phyloP scores from a whole-genome alignment of 2,329 filamentous ascomycete species.

The Colletotrichum destructivum region DNA sequence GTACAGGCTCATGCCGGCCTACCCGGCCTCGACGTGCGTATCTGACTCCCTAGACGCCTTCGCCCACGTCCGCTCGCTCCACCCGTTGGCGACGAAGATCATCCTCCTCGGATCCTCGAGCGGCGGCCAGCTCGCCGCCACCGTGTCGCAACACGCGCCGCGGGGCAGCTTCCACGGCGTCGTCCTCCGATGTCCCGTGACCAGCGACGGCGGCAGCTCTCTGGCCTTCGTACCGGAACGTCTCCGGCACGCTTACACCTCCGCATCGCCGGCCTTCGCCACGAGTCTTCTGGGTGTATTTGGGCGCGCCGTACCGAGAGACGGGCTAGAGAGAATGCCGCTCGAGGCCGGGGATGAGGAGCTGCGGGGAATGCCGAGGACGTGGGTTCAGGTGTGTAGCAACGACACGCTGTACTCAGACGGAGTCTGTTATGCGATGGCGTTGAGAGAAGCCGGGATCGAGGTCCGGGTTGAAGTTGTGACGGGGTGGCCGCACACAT shows the following conservation, averaged over 20 bases:
- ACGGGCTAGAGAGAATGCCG: conserved; percentile 59
- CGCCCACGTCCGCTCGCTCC: conserved; percentile 43
- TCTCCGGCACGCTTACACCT: conserved; percentile 57
- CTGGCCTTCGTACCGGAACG: conserved; percentile 54
- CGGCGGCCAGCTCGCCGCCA: conserved; percentile 63
- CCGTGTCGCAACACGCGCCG: conserved; percentile 55
- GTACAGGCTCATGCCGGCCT: conserved; percentile 61
- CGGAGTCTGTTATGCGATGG: conserved; percentile 64
- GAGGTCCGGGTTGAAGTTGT: conserved; percentile 60
- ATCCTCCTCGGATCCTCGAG: conserved; percentile 63
- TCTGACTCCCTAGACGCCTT: conserved; percentile 60
- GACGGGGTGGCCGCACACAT: conserved; percentile 66
- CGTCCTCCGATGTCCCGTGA: conserved; percentile 64
- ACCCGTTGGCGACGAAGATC: conserved; percentile 43
- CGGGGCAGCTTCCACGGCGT: conserved; percentile 55
- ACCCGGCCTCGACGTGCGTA: conserved; percentile 57
- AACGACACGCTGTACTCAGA: conserved; percentile 68
- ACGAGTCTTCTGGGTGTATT: conserved; percentile 54
- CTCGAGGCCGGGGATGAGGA: conserved; percentile 53
- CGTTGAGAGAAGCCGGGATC: conserved; percentile 56
- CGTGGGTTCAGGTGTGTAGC: conserved; percentile 65
- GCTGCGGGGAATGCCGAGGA: conserved; percentile 55
- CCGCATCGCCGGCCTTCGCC: conserved; percentile 55
- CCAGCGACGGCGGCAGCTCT: conserved; percentile 59
- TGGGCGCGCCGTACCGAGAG: conserved; percentile 53